A percentile compares a stretch with the other conserved stretches of the same genome.
phyloP scores from a whole-genome alignment of 176 grass and related monocot species.

The Coix lacrymajobi region DNA sequence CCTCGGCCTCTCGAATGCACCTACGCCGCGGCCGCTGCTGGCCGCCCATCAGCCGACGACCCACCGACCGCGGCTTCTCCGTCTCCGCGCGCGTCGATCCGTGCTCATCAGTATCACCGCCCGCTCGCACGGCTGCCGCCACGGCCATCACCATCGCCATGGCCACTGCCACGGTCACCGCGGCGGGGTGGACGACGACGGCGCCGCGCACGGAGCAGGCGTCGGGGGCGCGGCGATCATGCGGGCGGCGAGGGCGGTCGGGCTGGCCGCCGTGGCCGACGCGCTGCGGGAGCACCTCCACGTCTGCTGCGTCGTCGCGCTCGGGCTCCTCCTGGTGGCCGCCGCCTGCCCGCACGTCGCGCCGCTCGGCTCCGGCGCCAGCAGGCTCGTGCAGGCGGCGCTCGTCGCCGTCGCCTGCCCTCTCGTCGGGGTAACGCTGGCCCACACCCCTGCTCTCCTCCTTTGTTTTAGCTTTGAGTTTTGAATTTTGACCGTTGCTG shows the following conservation, averaged over 20 bases:
- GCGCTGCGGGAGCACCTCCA: slow-evolving; percentile 75
- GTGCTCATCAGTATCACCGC: slow-evolving; percentile 8
- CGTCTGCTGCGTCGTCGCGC: slow-evolving; percentile 65
- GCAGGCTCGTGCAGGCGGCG: slow-evolving; percentile 40
- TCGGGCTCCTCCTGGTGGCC: slow-evolving; percentile 72
- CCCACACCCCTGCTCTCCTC: background rate
- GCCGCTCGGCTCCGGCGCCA: slow-evolving; percentile 3
- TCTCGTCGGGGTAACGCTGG: slow-evolving; percentile 70
- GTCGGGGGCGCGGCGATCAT: slow-evolving; percentile 41
- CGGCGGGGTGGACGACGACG: background rate
- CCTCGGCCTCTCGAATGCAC: slow-evolving; percentile 23
- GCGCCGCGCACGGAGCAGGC: background rate
- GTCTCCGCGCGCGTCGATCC: slow-evolving; percentile 8
- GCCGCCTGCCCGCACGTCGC: slow-evolving; percentile 49
- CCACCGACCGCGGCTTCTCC: background rate
- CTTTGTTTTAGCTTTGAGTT: background rate
- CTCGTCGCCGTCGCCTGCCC: slow-evolving; percentile 78
- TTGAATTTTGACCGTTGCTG: no score
- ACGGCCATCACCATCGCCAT: background rate
- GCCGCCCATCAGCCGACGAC: background rate
- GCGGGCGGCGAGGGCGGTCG: slow-evolving; percentile 58
- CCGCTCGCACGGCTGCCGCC: no score
- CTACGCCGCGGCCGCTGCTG: slow-evolving; percentile 9
- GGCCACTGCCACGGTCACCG: slow-evolving; percentile 11
- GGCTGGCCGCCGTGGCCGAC: slow-evolving; percentile 67